Evolutionary conservation across 108 stramenopile species (phyloP).

Genomic region (Stephanodiscus triporus): DNA sequence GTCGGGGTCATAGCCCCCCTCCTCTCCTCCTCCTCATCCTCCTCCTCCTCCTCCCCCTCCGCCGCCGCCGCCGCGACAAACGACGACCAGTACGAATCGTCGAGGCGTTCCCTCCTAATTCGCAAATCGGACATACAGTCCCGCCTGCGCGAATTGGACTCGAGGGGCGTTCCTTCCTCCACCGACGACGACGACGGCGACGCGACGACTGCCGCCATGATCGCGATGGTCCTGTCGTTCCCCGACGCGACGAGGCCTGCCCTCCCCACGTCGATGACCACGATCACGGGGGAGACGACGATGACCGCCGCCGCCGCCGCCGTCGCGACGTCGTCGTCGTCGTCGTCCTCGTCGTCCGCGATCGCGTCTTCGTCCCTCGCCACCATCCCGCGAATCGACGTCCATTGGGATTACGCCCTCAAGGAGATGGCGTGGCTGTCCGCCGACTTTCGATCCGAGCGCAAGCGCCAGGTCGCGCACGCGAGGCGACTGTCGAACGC

Average conservation of each 20-base stretch:
- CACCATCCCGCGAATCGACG: conserved; percentile 56
- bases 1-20: no score
- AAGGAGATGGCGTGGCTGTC: conserved; percentile 77
- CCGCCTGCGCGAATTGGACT: conserved; percentile 23
- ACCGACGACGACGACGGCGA: not conserved
- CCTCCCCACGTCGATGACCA: not conserved
- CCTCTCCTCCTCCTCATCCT: no score
- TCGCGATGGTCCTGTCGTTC: not conserved
- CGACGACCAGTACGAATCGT: not conserved
- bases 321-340: not conserved
- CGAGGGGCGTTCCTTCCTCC: not conserved
- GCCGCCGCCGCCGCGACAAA: not conserved
- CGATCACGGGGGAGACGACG: not conserved
- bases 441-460: conserved; percentile 82
- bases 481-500: conserved; percentile 61
- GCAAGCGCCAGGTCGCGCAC: conserved; percentile 65
- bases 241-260: not conserved
- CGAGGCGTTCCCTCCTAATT: not conserved
- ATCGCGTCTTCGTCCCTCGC: conserved; percentile 3
- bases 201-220: no score
- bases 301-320: not conserved
- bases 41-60: no score
- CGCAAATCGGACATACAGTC: conserved; percentile 25
- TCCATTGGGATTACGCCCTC: conserved; percentile 83
- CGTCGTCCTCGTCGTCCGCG: not conserved